Evolutionary conservation across 1,139 yeast species (phyloP).

Genomic region (Meyerozyma athensensis): DNA sequence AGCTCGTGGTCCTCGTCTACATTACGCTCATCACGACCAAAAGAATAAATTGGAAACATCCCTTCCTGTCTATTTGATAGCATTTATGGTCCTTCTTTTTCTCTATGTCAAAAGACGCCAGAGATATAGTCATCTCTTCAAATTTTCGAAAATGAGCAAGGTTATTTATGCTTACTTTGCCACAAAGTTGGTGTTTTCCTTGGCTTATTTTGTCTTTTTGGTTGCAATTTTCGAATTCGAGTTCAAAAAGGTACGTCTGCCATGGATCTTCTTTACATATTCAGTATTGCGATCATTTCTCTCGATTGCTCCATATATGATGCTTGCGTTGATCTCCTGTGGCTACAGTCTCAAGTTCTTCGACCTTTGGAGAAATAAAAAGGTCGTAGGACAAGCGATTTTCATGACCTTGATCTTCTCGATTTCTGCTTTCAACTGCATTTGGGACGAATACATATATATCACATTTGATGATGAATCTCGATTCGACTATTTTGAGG

Average conservation of each 20-base stretch:
- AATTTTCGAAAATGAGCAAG: neutral
- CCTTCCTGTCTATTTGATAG: neutral
- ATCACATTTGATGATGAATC: neutral
- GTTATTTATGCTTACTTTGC: neutral
- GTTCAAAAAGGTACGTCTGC: neutral
- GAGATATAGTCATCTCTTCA: neutral
- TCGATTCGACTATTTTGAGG: neutral
- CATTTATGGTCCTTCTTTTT: neutral
- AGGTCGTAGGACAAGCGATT: neutral
- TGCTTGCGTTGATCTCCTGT: neutral
- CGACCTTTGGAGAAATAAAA: neutral
- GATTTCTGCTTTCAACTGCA: neutral
- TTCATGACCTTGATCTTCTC: neutral
- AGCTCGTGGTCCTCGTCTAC: neutral
- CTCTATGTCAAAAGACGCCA: neutral
- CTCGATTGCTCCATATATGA: neutral
- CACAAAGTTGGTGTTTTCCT: neutral
- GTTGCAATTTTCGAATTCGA: neutral
- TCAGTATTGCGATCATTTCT: neutral
- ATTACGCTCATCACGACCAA: neutral
- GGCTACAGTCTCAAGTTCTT: neutral
- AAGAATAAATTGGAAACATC: neutral
- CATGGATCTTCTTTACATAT: neutral
- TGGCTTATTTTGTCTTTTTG: neutral
- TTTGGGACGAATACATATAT: neutral